Evolutionary conservation across 2,329 filamentous ascomycete genomes (phyloP).

Genomic region (Aspergillus sp.): DNA sequence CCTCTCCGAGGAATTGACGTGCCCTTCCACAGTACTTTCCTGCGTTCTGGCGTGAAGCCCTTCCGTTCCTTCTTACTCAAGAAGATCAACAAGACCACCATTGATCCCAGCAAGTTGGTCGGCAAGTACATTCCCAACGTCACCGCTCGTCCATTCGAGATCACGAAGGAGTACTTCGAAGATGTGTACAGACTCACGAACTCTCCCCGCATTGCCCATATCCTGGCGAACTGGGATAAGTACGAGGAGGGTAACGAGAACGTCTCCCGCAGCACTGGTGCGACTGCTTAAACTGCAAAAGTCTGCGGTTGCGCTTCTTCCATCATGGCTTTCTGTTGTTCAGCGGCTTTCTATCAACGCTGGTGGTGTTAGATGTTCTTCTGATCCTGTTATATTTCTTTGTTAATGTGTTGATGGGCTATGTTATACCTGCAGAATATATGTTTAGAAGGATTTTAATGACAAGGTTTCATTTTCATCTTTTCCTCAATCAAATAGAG

Average conservation of each 20-base stretch:
- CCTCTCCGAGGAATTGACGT: conserved; percentile 96
- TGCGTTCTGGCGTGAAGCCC: conserved; percentile 96
- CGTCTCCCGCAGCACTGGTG: conserved; percentile 17
- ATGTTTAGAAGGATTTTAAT: not conserved
- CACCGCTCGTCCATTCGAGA: conserved; percentile 88
- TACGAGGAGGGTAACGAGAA: conserved; percentile 49
- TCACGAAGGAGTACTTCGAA: conserved; percentile 99
- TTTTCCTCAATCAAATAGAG: not conserved
- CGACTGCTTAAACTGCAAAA: conserved; percentile 3
- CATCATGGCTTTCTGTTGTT: not conserved
- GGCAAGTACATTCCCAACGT: conserved; percentile 99
- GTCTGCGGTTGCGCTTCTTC: not conserved
- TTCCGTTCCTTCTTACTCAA: conserved; percentile 98
- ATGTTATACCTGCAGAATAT: conserved; percentile 1
- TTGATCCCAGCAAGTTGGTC: conserved; percentile 92
- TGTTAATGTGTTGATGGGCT: not conserved
- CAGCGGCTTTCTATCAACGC: not conserved
- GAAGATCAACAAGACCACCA: conserved; percentile 99
- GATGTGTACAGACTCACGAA: conserved; percentile 96
- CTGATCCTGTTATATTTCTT: not conserved
- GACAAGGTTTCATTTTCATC: not conserved
- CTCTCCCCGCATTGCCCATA: conserved; percentile 54
- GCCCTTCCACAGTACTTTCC: conserved; percentile 97
- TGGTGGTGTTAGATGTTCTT: not conserved
- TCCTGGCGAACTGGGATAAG: conserved; percentile 80